phyloP scores from a whole-genome alignment of 352 stramenopile species.

The Pythium phragmitis region DNA sequence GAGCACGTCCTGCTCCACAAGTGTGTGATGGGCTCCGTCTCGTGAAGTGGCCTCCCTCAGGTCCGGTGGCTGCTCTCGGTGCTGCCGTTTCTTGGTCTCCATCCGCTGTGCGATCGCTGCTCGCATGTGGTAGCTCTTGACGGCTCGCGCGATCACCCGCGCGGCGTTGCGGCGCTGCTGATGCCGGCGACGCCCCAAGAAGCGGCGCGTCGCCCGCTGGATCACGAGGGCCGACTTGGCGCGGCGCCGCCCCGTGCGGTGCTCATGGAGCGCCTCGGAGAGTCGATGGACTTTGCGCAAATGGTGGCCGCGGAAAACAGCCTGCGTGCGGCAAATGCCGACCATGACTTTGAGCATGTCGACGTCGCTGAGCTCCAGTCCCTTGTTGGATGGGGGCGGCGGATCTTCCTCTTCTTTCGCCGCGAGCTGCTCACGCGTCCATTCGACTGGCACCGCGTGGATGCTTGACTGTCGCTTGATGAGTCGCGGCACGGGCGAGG shows the following conservation, averaged over 20 bases:
- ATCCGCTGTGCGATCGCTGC: slow-evolving; percentile 9
- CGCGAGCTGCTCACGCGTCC: background rate
- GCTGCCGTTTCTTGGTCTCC: slow-evolving; percentile 9
- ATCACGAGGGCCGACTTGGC: slow-evolving; percentile 23
- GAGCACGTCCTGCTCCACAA: slow-evolving; percentile 5
- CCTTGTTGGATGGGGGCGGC: background rate
- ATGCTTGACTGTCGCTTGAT: background rate
- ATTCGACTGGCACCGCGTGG: background rate
- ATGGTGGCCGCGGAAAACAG: slow-evolving; percentile 29
- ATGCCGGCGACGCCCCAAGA: slow-evolving; percentile 12
- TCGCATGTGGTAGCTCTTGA: slow-evolving; percentile 21
- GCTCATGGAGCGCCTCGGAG: slow-evolving; percentile 22
- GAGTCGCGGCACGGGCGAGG: background rate
- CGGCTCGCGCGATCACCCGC: slow-evolving; percentile 13
- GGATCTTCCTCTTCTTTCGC: background rate
- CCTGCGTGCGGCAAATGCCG: slow-evolving; percentile 28
- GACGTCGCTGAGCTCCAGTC: background rate
- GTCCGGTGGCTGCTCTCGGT: background rate
- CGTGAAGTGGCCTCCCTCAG: background rate
- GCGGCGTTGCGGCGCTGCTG: slow-evolving; percentile 22
- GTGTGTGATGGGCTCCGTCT: slow-evolving; percentile 14
- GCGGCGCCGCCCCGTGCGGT: slow-evolving; percentile 3
- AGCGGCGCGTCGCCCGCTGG: slow-evolving; percentile 20
- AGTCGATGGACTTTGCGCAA: slow-evolving; percentile 26
- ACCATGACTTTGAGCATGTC: slow-evolving; percentile 32